Percentiles rank a stretch among this genome's conserved stretches.
Conservation (phyloP, 139 green algal species). For the Tetraselmis chui region DNA sequence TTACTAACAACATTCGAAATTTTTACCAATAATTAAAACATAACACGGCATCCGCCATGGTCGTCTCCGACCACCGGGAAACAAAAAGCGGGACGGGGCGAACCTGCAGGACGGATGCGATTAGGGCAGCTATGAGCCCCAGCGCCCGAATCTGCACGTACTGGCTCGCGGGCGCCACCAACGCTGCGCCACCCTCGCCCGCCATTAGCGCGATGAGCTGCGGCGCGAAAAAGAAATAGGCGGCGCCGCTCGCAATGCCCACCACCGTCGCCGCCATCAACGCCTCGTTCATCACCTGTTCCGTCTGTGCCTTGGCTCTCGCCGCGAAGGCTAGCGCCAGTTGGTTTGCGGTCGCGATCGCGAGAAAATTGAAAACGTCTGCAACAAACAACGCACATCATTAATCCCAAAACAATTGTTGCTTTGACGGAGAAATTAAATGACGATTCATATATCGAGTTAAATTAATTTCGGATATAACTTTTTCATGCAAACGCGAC, state of each 20-base stretch:
- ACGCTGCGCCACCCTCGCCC: not conserved
- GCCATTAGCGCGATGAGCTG: not conserved
- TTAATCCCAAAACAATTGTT: too few relatives aligned
- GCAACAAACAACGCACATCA: too few relatives aligned
- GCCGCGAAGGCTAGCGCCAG: conserved; percentile 17
- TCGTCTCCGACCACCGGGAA: too few relatives aligned
- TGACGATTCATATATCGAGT: too few relatives aligned
- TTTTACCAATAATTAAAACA: too few relatives aligned
- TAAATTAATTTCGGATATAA: too few relatives aligned
- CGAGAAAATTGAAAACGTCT: conserved; percentile 25
- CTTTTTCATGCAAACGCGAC: too few relatives aligned
- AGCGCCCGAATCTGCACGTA: conserved; percentile 13
- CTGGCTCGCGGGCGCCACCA: conserved; percentile 8
- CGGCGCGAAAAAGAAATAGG: not conserved
- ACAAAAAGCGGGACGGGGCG: too few relatives aligned
- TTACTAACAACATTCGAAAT: too few relatives aligned
- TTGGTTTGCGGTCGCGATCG: conserved; percentile 20
- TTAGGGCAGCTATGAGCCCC: conserved; percentile 1
- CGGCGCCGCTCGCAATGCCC: not conserved
- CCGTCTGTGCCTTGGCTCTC: conserved; percentile 1
- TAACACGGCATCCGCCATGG: too few relatives aligned
- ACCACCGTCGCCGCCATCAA: conserved; percentile 5
- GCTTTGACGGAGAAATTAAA: too few relatives aligned
- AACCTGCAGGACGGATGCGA: not conserved
- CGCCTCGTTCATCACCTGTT: conserved; percentile 10